A percentile compares a stretch with the other conserved stretches of the same genome.
Conservation (phyloP, 352 stramenopile species). For the Globisporangium perplexum region DNA sequence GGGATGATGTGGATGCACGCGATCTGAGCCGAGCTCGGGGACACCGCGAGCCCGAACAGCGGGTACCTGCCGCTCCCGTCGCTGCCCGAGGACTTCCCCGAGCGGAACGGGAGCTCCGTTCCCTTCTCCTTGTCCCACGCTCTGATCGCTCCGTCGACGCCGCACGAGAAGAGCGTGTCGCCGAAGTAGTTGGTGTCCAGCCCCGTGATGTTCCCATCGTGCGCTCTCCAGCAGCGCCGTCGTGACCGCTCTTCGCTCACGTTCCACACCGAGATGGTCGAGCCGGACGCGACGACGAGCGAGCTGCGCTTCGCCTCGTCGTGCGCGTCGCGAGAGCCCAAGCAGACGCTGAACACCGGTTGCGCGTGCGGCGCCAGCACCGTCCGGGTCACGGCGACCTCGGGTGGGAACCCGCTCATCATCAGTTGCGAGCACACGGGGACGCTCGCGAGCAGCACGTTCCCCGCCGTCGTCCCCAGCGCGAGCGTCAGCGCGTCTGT, state of each 20-base stretch:
- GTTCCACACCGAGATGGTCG: constrained; percentile 69
- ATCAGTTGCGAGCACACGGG: constrained; percentile 15
- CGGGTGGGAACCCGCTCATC: constrained; percentile 1
- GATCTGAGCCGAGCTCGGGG: constrained; percentile 62
- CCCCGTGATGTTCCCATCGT: constrained; percentile 63
- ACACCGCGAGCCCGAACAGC: constrained; percentile 66
- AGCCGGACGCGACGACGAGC: constrained; percentile 56
- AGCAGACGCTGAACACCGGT: constrained; percentile 49
- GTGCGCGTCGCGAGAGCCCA: constrained; percentile 47
- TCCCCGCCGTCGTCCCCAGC: constrained; percentile 57
- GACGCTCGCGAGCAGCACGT: constrained; percentile 42
- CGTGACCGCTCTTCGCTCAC: constrained; percentile 39
- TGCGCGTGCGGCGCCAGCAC: constrained; percentile 52
- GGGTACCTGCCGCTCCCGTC: constrained; percentile 37
- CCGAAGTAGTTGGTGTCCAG: constrained; percentile 61
- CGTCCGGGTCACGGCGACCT: constrained; percentile 39
- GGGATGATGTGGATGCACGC: constrained; percentile 66
- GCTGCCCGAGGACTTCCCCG: neutral
- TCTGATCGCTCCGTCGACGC: constrained; percentile 58
- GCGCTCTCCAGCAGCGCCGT: constrained; percentile 44
- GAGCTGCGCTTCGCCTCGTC: constrained; percentile 44
- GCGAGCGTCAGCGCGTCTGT: constrained; percentile 28
- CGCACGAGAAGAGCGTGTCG: constrained; percentile 51
- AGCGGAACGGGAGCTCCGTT: constrained; percentile 16
- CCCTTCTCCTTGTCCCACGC: constrained; percentile 49